phyloP scores from a whole-genome alignment of 2,329 filamentous ascomycete species.

The Colletotrichum somersetense region DNA sequence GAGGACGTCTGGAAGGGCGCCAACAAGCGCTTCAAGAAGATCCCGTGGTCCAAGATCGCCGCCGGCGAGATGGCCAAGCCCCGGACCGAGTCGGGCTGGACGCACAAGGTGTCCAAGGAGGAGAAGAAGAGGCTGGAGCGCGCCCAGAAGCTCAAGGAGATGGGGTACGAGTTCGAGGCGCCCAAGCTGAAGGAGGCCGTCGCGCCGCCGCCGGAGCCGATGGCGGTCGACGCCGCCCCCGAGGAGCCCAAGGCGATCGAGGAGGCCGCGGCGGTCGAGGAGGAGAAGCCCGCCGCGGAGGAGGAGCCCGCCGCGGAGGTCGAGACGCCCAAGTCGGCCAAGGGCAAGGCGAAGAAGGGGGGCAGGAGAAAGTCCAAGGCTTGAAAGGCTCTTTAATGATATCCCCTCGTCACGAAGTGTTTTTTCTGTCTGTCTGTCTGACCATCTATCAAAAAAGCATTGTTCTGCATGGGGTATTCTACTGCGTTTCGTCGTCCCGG shows the following conservation, averaged over 20 bases:
- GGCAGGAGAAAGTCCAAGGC: conserved; percentile 53
- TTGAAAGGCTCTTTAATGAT: conserved; percentile 46
- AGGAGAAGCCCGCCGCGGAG: conserved; percentile 55
- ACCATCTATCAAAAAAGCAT: conserved; percentile 13
- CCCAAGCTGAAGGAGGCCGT: conserved; percentile 75
- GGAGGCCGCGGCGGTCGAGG: conserved; percentile 51
- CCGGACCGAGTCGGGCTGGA: conserved; percentile 81
- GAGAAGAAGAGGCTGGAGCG: conserved; percentile 76
- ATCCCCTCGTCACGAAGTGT: conserved; percentile 31
- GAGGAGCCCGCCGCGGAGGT: conserved; percentile 50
- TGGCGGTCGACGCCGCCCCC: conserved; percentile 51
- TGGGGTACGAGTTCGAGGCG: conserved; percentile 87
- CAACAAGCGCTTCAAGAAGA: conserved; percentile 88
- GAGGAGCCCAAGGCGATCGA: conserved; percentile 52
- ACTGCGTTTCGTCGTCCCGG: conserved; percentile 10
- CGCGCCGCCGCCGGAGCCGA: conserved; percentile 53
- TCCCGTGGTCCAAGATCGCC: conserved; percentile 81
- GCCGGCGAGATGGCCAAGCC: conserved; percentile 81
- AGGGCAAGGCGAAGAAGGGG: conserved; percentile 50
- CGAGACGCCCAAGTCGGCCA: conserved; percentile 45
- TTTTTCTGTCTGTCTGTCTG: not conserved
- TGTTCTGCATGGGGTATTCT: conserved; percentile 13
- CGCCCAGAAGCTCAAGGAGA: conserved; percentile 79
- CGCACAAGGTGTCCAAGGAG: conserved; percentile 79
- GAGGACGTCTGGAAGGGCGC: conserved; percentile 89